Percentiles rank a stretch among this genome's conserved stretches.
Evolutionary conservation across 352 stramenopile genomes (phyloP).

Genomic region (Globisporangium mamillatum): DNA sequence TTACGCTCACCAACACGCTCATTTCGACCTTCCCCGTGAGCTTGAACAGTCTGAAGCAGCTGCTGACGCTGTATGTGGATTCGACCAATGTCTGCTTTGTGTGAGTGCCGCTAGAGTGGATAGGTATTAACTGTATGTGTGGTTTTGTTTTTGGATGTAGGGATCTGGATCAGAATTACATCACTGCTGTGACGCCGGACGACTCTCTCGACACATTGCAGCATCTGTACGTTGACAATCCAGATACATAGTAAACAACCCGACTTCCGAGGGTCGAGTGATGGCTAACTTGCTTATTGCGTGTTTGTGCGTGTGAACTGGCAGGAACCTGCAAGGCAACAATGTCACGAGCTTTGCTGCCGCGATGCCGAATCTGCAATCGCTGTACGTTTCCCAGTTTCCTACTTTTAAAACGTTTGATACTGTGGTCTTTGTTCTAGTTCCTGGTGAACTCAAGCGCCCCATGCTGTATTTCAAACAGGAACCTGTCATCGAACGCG

Average conservation of each 20-base stretch:
- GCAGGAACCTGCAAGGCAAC: conserved; percentile 48
- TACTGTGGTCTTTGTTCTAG: too few species aligned
- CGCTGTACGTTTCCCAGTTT: conserved; percentile 32
- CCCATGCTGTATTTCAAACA: conserved; percentile 12
- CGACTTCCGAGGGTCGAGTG: not conserved
- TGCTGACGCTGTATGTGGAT: conserved; percentile 12
- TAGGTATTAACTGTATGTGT: not conserved
- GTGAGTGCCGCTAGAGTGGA: not conserved
- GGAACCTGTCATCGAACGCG: conserved; percentile 53
- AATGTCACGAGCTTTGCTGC: conserved; percentile 42
- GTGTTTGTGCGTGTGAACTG: not conserved
- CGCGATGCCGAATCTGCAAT: conserved; percentile 38
- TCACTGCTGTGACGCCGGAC: not conserved
- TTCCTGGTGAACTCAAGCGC: too few species aligned
- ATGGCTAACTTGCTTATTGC: conserved; percentile 3
- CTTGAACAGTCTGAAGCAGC: conserved; percentile 7
- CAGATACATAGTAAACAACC: too few species aligned
- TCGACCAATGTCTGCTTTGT: not conserved
- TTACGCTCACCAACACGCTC: conserved; percentile 14
- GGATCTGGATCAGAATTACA: conserved; percentile 17
- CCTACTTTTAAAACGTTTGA: too few species aligned
- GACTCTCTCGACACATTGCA: conserved; percentile 7
- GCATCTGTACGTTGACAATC: conserved; percentile 8
- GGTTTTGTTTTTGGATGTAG: not conserved
- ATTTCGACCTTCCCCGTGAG: conserved; percentile 6